Evolutionary conservation across 1,139 yeast genomes (phyloP), one percentile per base, ranked within the genome.

Genomic region (Protomyces gravidus): DNA sequence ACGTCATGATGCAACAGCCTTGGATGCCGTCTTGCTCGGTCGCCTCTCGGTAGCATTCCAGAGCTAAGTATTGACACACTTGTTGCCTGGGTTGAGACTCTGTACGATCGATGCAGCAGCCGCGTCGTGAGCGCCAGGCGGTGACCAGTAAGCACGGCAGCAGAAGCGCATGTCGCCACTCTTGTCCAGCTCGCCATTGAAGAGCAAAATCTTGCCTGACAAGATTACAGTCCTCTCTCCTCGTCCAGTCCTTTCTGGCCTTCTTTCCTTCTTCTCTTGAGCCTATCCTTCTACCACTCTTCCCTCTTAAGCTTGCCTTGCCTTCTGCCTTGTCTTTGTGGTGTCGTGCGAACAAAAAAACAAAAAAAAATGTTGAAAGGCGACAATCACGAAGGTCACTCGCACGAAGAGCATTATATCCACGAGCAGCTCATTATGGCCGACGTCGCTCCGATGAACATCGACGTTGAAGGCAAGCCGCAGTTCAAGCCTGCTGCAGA

Each of bases 381-480:
- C n/a, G n/a, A n/a, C n/a, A n/a, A n/a, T n/a, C n/a, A n/a, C n/a
- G n/a, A n/a, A n/a, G n/a, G n/a, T n/a, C n/a, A n/a, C n/a, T n/a
- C n/a, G n/a, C n/a, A n/a, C n/a, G n/a, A n/a, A n/a, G n/a, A n/a
- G n/a, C n/a, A n/a, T n/a, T n/a, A n/a, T n/a, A n/a, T n/a, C n/a
- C n/a, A n/a, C n/a, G n/a, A 63, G 15, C 62, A 68, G 45, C 63
- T 65, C 6, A 53, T 63, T 13, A 59, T 64, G 23, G 63, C 67
- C 15, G 68, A 69, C 39, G 67, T 68, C 42, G 72, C 70, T 52
- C 81, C 76, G 55, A 66, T 78, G 47, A 74, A 76, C 42, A 81
- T 92, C 47, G 97, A 90, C 73, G 90, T 86, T 65, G 82, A 83
- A 63, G 98, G 97, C 49, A 86, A 88, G 68, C 97, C 97, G 51